Base-by-base conservation (phyloP, 1,284 basidiomycete species). In the Anthracocystis panici-leucophaei region DNA sequence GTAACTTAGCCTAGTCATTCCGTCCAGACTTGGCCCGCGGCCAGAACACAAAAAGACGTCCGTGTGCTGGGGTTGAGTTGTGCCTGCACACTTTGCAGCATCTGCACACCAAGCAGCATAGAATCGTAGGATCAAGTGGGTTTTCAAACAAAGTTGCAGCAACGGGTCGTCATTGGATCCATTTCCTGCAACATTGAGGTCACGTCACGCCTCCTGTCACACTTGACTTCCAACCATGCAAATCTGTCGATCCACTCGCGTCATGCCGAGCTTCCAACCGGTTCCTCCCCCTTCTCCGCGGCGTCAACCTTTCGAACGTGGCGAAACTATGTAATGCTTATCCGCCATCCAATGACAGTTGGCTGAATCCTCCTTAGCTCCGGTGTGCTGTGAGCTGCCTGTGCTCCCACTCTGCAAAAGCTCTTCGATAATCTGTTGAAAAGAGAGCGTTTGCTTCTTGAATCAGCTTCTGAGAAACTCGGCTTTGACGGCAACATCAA, bases 361-460 rank as follows among this genome's bases (percentile, higher is more conserved):
- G 42, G 9, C 23, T 23, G 23, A 20, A 14, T 7, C 23, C 8
- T 12, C 5, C n/a, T 50, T 45, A 56, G 16, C 45, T 48, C 40
- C 29, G 35, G 20, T 44, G 54, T 41, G 23, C 45, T 8, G 54
- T 40, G 2, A 40, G 12, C 31, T 57, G 50, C 29, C 48, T 53
- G 25, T 45, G 46, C 54, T 54, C 16, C 61, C 65, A 59, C 20
- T 74, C 71, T 18, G 65, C 65, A 25, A 62, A 45, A 9, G 65
- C 71, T 33, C 56, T 53, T 44, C 71, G 65, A 42, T 74, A 74
- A 9, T 58, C 71, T 74, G 42, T 46, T 5, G 3, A 12, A 21
- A 5, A 41, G 5, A n/a, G 5, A 10, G 12, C 35, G 14, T 16
- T 38, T 16, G 35, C 35, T 38, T 7, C 6, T 25, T 14, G 12